phyloP scores from a whole-genome alignment of 306 rosid genomes.

The Quillaja saponaria region DNA sequence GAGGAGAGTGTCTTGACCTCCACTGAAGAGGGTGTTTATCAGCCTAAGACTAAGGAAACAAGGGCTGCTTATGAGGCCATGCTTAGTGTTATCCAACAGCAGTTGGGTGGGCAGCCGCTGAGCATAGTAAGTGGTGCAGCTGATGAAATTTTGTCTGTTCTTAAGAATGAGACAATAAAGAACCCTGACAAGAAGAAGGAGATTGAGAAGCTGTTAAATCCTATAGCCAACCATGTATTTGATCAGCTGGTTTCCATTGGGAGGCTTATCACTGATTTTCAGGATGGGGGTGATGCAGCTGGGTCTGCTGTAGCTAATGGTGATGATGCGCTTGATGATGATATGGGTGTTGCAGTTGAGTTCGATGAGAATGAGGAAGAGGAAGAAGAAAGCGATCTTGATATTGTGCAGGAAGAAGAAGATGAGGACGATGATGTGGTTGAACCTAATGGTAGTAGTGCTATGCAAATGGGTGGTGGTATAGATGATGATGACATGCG shows the following conservation, averaged over 20 bases:
- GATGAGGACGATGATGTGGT: constrained; percentile 81
- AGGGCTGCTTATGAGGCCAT: constrained; percentile 91
- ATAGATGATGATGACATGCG: constrained; percentile 86
- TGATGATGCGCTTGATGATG: constrained; percentile 79
- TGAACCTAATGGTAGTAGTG: constrained; percentile 57
- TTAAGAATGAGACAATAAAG: constrained; percentile 60
- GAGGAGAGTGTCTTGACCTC: constrained; percentile 76
- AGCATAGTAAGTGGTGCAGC: constrained; percentile 85
- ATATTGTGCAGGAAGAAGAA: constrained; percentile 85
- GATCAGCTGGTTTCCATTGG: constrained; percentile 79
- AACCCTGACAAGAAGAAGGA: constrained; percentile 84
- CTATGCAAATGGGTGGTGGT: constrained; percentile 94
- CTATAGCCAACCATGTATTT: constrained; percentile 50
- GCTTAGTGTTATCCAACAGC: constrained; percentile 85
- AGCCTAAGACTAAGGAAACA: constrained; percentile 88
- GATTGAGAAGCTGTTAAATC: constrained; percentile 75
- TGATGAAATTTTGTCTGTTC: constrained; percentile 73
- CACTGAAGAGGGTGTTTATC: constrained; percentile 81
- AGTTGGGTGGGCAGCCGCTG: constrained; percentile 84
- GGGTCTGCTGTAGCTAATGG: constrained; percentile 50
- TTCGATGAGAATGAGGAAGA: constrained; percentile 95
- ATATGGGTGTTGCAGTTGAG: constrained; percentile 91
- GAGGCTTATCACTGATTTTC: constrained; percentile 76
- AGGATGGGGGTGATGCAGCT: constrained; percentile 61
- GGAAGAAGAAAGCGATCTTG: constrained; percentile 94